Evolutionary conservation across 805 yeast species (phyloP), one percentile per base, ranked within the genome.

Genomic region (Saturnispora silvae): DNA sequence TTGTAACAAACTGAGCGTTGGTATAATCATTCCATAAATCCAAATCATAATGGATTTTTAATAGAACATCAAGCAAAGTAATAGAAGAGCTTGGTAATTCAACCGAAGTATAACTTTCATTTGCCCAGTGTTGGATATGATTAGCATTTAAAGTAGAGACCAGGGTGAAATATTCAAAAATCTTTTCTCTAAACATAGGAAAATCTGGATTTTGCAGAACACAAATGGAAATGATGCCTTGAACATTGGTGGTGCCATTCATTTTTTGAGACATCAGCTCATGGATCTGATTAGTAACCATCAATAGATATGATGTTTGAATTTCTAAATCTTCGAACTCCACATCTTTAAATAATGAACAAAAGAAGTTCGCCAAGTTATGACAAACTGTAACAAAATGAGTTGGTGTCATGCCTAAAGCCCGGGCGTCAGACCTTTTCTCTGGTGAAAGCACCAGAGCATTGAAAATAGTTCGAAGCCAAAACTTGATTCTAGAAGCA

Each of bases 201-300:
- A 66, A 67, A 4, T 77, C 76, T 7, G 68, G 71, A 29, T 59
- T 50, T 47, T 76, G 77, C 39, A 75, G 57, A 31, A 77, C 64
- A n/a, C 68, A 51, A 18, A 75, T 61, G 2, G 60, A 54, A 43
- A 72, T 53, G 0, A 70, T 48, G 0, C 71, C 62, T 25, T 61
- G 64, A 4, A 65, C 45, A 30, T 42, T 51, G 38, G 46, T 60
- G 2, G 50, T 33, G 10, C 45, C 40, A 22, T 59, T 45, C 19
- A 45, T 34, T 27, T 51, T 46, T 47, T 47, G 47, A 26, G 41
- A 45, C 28, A 51, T 32, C 3, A 51, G 35, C 2, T 52, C 44
- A 34, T 49, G 49, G 8, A 58, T 17, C 33, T 51, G 51, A 31
- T 56, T 55, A 4, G 49, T 31, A 17, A 59, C 39, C 27, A 38